A percentile compares a stretch with the other conserved stretches of the same genome.
Conservation (phyloP, 768 basidiomycete genomes). For the Russula ochroleuca region DNA sequence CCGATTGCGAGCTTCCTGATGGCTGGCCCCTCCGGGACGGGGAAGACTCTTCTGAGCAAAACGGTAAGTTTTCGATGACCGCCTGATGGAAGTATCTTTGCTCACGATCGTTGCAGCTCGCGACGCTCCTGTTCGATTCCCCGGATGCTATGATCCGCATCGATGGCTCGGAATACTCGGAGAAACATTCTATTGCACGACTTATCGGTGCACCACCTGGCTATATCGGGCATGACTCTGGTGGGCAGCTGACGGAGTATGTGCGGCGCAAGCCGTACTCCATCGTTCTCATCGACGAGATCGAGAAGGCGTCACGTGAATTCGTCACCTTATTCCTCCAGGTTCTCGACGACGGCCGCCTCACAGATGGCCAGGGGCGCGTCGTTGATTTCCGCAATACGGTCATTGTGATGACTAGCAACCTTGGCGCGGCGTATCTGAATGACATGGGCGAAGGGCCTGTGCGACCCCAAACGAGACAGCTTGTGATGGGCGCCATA, state of each 20-base stretch:
- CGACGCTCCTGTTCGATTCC: constrained; percentile 84
- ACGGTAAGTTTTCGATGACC: constrained; percentile 50
- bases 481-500: constrained; percentile 74
- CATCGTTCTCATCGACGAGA: constrained; percentile 81
- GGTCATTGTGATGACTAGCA: constrained; percentile 93
- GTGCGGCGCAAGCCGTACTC: constrained; percentile 87
- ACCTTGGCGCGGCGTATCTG: constrained; percentile 75
- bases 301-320: constrained; percentile 82
- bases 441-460: constrained; percentile 72
- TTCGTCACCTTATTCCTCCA: constrained; percentile 69
- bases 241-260: constrained; percentile 91
- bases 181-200: constrained; percentile 69
- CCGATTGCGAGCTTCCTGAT: constrained; percentile 93
- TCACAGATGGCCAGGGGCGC: constrained; percentile 92
- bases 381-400: constrained; percentile 85
- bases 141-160: constrained; percentile 89
- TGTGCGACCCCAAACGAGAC: constrained; percentile 54
- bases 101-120: constrained; percentile 52
- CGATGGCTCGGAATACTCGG: constrained; percentile 91
- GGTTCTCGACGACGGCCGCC: constrained; percentile 86
- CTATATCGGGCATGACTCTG: constrained; percentile 87
- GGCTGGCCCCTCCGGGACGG: constrained; percentile 87
- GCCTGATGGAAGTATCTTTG: constrained; percentile 14
- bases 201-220: constrained; percentile 76
- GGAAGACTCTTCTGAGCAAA: constrained; percentile 87